phyloP scores from a whole-genome alignment of 192 early-diverging fungal genomes.

The Rhizophlyctis rosea region DNA sequence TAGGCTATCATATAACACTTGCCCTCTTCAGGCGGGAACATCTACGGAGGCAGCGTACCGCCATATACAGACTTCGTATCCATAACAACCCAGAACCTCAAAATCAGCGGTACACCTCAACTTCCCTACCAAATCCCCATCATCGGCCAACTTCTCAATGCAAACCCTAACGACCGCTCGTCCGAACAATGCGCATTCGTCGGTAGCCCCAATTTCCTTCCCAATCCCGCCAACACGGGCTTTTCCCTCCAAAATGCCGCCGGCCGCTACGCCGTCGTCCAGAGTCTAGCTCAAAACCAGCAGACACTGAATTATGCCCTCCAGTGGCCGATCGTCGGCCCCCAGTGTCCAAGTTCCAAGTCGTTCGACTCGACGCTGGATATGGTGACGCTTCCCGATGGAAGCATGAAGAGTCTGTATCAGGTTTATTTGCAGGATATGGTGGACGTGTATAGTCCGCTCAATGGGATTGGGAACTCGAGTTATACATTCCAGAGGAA shows the following conservation, averaged over 20 bases:
- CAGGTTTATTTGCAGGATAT: background rate
- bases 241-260: background rate
- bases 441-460: background rate
- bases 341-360: background rate
- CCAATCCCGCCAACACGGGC: background rate
- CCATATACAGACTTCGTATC: too few species aligned
- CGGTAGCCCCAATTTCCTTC: background rate
- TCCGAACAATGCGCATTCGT: background rate
- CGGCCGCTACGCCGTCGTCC: background rate
- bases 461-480: background rate
- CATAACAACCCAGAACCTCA: too few species aligned
- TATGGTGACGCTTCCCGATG: background rate
- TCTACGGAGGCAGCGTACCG: too few species aligned
- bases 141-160: background rate
- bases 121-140: background rate
- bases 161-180: background rate
- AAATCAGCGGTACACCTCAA: too few species aligned
- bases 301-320: background rate
- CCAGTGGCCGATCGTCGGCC: background rate
- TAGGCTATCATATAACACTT: too few species aligned
- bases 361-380: background rate
- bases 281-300: background rate
- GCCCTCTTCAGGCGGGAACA: too few species aligned
- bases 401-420: background rate
- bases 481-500: background rate